Base-by-base conservation (phyloP, 2,329 filamentous ascomycete genomes). In the Hypoxylon sp. region DNA sequence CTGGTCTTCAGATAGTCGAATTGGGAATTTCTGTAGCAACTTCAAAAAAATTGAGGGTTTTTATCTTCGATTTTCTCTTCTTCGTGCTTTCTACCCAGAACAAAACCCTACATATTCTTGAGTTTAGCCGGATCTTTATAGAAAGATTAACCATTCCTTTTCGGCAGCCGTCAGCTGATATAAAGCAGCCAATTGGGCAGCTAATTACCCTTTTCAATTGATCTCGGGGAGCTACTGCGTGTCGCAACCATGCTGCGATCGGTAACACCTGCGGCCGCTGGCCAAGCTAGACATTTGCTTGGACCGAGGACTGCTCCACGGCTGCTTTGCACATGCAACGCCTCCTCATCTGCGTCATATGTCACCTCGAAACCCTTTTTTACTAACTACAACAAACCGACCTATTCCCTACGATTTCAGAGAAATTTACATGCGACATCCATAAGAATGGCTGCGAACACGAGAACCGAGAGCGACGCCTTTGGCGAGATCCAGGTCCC, bases 401-500 rank as follows among this genome's bases (percentile, higher is more conserved):
- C 65, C 35, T 70, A 71, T 63, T 64, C 72, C 74, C 75, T 73
- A 63, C 76, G 75, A 65, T 75, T 76, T 51, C 77, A 74, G 52
- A 73, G 79, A 76, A 77, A 75, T 68, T 76, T 86, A 71, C 83
- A 86, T 78, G 82, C 80, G 70, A 84, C 83, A 58, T 76, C 83
- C 42, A 63, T 74, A 73, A 86, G 79, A 78, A 86, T 87, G 85
- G 78, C 83, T 59, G 80, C 84, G 73, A 81, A 77, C 71, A 92
- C 90, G 73, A 90, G 96, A 83, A 93, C 91, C 78, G 96, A 99
- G 85, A 96, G 90, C 83, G 96, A 99, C 86, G 96, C 96, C 83
- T 98, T 98, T 86, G 96, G 96, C 83, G 94, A 97, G 85, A 89
- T 99, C 81, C 90, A 97, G 86, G 94, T 98, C 75, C 88, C 92